Evolutionary conservation across 208 protist species (phyloP).

Genomic region (Phytomonas sp.): DNA sequence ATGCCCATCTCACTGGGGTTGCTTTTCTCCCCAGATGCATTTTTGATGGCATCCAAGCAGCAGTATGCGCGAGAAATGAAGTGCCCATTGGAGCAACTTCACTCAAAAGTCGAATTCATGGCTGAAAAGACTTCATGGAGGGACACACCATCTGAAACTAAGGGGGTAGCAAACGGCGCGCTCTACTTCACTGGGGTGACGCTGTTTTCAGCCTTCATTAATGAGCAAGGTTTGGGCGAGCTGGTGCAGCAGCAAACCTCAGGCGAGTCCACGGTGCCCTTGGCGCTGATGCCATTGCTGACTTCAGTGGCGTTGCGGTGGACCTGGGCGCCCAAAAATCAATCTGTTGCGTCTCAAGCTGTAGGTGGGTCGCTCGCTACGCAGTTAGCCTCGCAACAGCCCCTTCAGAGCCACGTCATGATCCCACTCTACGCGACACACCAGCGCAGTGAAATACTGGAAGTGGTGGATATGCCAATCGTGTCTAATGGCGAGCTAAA

Average conservation of each 20-base stretch:
- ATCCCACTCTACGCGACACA: conserved; percentile 86
- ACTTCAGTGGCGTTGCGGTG: conserved; percentile 30
- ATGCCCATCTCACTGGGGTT: conserved; percentile 88
- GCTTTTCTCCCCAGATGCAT: conserved; percentile 94
- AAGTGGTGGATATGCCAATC: conserved; percentile 49
- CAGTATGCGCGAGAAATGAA: conserved; percentile 69
- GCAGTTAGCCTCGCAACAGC: conserved; percentile 22
- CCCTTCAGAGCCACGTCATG: conserved; percentile 14
- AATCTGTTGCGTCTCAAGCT: not conserved
- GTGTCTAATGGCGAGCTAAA: conserved; percentile 14
- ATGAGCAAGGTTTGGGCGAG: conserved; percentile 25
- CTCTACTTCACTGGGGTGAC: conserved; percentile 21
- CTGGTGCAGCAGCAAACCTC: conserved; percentile 24
- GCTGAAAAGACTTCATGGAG: conserved; percentile 1
- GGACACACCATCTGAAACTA: not conserved
- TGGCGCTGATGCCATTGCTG: conserved; percentile 16
- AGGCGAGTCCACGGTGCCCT: conserved; percentile 10
- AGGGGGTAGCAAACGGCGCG: not conserved
- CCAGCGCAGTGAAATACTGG: conserved; percentile 55
- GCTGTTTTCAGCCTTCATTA: conserved; percentile 48
- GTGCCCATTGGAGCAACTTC: conserved; percentile 91
- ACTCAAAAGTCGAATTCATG: conserved; percentile 43
- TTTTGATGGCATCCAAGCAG: conserved; percentile 97
- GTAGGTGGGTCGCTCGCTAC: conserved; percentile 16
- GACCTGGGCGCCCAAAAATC: conserved; percentile 24